Base-by-base conservation (phyloP, 257 asterid species). In the Oldenlandia corymbosa region DNA sequence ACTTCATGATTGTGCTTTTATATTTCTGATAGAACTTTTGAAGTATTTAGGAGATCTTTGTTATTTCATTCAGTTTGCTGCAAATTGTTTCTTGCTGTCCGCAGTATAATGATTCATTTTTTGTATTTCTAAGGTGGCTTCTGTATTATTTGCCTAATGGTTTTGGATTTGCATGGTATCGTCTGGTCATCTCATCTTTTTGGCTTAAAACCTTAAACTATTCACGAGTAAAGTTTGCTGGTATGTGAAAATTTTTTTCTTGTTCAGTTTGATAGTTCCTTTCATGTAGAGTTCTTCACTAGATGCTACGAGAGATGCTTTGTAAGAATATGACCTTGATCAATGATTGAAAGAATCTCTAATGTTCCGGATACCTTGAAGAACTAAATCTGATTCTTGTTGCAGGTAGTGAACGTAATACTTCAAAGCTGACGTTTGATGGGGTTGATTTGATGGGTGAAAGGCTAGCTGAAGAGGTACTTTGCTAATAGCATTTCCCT, bases 401-500 rank as follows among this genome's bases (percentile, higher is more conserved):
- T 52, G 73, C 80, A 91, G 97, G 97, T 73, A 91, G 97, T 68
- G 82, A 84, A 75, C 76, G 94, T 79, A 91, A 91, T 75, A 72
- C 81, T 59, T 84, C 93, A 24, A 81, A 74, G 76, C 71, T 88
- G 85, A 91, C 97, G 70, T 88, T 88, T 47, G 97, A 91, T 71
- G 97, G 97, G 21, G 96, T 88, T 70, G 97, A 91, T 68, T 69
- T 60, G 70, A 91, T 91, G 97, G 97, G 97, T 3, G 96, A 91
- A 68, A 81, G 97, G 71, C 83, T 91, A 62, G 96, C 96, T 49
- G 95, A 81, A 77, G 97, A 91, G 96, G 97, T 91, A 85, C 73
- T 41, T 80, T 46, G 75, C 77, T 72, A 65, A 70, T 74, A 75
- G 58, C 70, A 43, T 61, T 74, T 69, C 28, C 46, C 51, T 62